Base-by-base conservation (phyloP, 768 basidiomycete species). In the Calocybe indica region DNA sequence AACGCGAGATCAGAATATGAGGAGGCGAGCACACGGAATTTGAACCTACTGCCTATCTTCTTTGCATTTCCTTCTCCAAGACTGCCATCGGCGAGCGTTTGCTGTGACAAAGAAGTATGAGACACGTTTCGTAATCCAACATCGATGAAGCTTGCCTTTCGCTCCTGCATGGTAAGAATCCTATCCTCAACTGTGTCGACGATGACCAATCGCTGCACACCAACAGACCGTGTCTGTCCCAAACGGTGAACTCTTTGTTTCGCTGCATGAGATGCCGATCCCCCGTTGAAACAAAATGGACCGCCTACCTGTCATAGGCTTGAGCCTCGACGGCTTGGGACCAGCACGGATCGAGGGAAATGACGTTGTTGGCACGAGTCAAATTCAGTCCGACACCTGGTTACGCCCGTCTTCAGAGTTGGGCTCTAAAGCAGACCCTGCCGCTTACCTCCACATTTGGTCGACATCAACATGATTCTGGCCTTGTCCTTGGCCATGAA, bases 181-280 rank as follows among this genome's bases (percentile, higher is more conserved):
- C 86, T 71, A 55, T 87, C 80, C 57, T 88, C 87, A 31, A 84
- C 79, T 0, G 80, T 82, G 50, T 80, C 68, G 2, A 63, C 58
- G 35, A 83, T 79, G 30, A 83, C 80, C 5, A 83, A 68, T 7
- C 80, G 74, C 36, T 79, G 66, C 9, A 83, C 75, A 14, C 65
- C 52, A 9, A 83, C 83, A 0, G 69, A 47, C 22, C 76, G 68
- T 7, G 52, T 63, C 55, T 84, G 83, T 5, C 82, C 82, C 5
- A 82, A 63, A 15, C 80, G 68, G 55, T 82, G 80, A 5, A 78
- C 73, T 33, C 56, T 58, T 28, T 31, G 38, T 39, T 35, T 22
- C 40, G 7, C 36, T 10, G 10, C 40, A 29, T 13, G 31, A 11
- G 22, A 40, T 44, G 41, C 50, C 46, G 8, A 48, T 36, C 5